Base-by-base conservation (phyloP, 192 early-diverging fungal species). In the Lobulomyces angularis region DNA sequence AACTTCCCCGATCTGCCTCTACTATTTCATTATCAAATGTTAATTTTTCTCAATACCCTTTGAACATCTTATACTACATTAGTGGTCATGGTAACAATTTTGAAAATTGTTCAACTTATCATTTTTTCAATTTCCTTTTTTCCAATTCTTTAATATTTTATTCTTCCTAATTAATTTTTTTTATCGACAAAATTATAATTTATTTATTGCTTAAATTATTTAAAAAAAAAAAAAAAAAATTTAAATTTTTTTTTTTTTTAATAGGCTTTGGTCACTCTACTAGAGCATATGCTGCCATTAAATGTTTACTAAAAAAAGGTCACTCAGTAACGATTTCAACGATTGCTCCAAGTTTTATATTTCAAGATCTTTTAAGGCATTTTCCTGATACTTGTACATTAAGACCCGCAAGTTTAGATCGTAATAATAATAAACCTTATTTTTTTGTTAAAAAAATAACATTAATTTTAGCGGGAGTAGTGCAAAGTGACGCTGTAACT, bases 401-500 rank as follows among this genome's bases (percentile, higher is more conserved):
- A 8, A 16, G 29, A 4, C 38, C 29, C 31, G 45, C 53, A 22
- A n/a, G n/a, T n/a, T n/a, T n/a, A n/a, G n/a, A n/a, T n/a, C n/a
- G n/a, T n/a, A n/a, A n/a, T n/a, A n/a, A n/a, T n/a, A 38, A 9
- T 21, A 55, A 35, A 41, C 42, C 44, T 3, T 22, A 25, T 35
- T 14, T 32, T 30, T 27, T 11, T 25, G 5, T 11, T 14, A 5
- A 21, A 27, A 24, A 17, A 20, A 16, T 53, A 51, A 12, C 12
- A 24, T 27, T 39, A 41, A 1, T 17, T 61, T 24, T 53, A 61
- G 36, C 63, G 8, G 55, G 55, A 9, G 55, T 62, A 4, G 37
- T 55, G 3, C 62, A 69, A 45, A 52, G 42, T 26, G 61, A 69
- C 37, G 54, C 67, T 0, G 58, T 69, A 22, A 65, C 56, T 11